Conservation (phyloP, 1,284 basidiomycete genomes). For the Ceratobasidium sp. region DNA sequence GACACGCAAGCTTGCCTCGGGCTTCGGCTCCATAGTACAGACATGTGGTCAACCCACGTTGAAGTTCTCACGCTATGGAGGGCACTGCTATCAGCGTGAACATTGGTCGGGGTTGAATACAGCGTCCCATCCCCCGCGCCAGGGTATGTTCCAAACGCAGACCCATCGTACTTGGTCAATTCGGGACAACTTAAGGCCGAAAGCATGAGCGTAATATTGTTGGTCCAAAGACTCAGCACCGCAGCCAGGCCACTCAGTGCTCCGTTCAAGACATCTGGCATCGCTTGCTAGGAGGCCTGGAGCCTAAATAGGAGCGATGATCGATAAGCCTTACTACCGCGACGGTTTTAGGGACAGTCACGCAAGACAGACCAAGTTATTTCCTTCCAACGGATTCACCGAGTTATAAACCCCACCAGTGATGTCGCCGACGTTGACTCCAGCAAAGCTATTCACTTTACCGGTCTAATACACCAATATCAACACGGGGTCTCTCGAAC, state of each 20-base stretch:
- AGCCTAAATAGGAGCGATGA: neutral
- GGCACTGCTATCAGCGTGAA: no score
- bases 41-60: no score
- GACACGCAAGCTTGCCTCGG: no score
- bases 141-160: conserved; percentile 5
- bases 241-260: neutral
- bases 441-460: conserved; percentile 14
- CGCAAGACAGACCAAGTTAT: conserved; percentile 15
- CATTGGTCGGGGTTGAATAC: neutral
- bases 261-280: conserved; percentile 1
- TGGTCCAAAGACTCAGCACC: neutral
- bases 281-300: neutral
- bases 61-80: no score
- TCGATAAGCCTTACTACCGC: neutral
- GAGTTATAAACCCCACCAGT: conserved; percentile 19
- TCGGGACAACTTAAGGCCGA: neutral
- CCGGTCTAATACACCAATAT: neutral
- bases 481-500: neutral
- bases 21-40: no score
- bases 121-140: neutral
- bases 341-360: neutral
- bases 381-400: conserved; percentile 3
- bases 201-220: conserved; percentile 8
- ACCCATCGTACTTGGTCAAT: conserved; percentile 7
- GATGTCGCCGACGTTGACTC: conserved; percentile 5